These are phyloP conservation scores for Cladosporium sp. DNA, from an alignment of 2,329 filamentous ascomycete genomes.

Conservation along the genomic window DNA sequence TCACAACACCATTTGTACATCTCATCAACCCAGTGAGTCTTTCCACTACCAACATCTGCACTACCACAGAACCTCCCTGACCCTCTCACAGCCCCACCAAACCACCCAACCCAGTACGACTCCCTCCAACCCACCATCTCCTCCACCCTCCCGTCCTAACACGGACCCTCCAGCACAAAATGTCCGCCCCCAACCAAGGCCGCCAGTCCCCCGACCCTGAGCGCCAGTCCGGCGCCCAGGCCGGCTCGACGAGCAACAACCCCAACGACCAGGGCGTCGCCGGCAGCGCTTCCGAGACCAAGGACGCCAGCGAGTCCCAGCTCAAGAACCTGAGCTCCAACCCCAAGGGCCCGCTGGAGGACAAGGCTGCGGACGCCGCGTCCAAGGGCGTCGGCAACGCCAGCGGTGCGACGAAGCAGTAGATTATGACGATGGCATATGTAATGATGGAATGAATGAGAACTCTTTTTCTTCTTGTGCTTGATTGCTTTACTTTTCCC, in stretches of 20 bases:
- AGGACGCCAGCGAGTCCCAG: slow-evolving; percentile 47
- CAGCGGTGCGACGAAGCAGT: background rate
- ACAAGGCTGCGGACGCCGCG: slow-evolving; percentile 56
- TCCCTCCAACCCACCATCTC: background rate
- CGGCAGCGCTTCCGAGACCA: slow-evolving; percentile 38
- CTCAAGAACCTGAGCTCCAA: slow-evolving; percentile 56
- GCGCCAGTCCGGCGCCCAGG: slow-evolving; percentile 59
- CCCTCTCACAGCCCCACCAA: background rate
- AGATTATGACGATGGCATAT: background rate
- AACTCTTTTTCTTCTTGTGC: too few relatives aligned
- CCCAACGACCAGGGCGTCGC: slow-evolving; percentile 45
- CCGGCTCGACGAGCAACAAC: slow-evolving; percentile 56
- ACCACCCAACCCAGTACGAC: background rate
- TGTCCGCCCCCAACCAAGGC: slow-evolving; percentile 61
- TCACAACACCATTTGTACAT: background rate
- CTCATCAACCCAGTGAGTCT: background rate
- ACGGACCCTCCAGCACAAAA: slow-evolving; percentile 27
- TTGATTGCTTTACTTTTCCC: too few relatives aligned
- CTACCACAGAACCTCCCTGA: background rate
- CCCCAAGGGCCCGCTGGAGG: slow-evolving; percentile 58
- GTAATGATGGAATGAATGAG: too few relatives aligned
- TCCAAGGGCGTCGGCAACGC: slow-evolving; percentile 37
- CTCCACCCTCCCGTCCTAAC: background rate
- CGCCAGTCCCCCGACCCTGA: slow-evolving; percentile 74
- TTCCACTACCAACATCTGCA: background rate